These are phyloP conservation scores for Rhizophagus sp. DNA, from an alignment of 192 early-diverging fungal genomes.

Conservation along the genomic window DNA sequence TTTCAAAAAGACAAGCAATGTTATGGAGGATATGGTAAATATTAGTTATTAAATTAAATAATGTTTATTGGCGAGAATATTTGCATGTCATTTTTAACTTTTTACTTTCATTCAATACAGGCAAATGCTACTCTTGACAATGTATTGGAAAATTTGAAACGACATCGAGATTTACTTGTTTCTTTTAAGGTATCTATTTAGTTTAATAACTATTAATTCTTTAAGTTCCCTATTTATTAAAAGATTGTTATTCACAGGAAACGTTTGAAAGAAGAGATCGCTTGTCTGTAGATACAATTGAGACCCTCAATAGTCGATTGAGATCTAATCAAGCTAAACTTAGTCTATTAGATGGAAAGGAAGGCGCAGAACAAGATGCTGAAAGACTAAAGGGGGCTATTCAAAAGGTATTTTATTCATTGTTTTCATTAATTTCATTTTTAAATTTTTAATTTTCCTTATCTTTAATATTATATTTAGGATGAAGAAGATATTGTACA, in stretches of 20 bases:
- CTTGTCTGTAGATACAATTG: constrained; percentile 46
- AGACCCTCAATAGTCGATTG: constrained; percentile 59
- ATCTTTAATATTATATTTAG: constrained; percentile 32
- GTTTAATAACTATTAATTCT: background rate
- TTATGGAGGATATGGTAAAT: constrained; percentile 43
- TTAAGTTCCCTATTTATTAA: background rate
- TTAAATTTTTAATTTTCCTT: background rate
- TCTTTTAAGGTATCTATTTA: constrained; percentile 47
- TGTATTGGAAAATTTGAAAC: constrained; percentile 63
- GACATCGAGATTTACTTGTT: constrained; percentile 64
- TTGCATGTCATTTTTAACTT: background rate
- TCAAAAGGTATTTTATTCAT: constrained; percentile 38
- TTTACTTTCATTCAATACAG: constrained; percentile 35
- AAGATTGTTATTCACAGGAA: constrained; percentile 34
- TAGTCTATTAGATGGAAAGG: background rate
- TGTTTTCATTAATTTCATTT: background rate
- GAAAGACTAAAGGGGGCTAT: constrained; percentile 36
- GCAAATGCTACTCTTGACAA: constrained; percentile 44
- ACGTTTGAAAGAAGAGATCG: constrained; percentile 59
- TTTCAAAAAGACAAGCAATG: constrained; percentile 31
- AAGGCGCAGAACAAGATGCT: constrained; percentile 37
- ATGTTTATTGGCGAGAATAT: constrained; percentile 33
- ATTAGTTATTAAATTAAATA: constrained; percentile 17
- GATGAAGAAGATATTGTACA: constrained; percentile 50
- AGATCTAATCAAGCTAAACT: constrained; percentile 49